Evolutionary conservation across 2,329 filamentous ascomycete genomes (phyloP).

Genomic region (Geosmithia morbida): DNA sequence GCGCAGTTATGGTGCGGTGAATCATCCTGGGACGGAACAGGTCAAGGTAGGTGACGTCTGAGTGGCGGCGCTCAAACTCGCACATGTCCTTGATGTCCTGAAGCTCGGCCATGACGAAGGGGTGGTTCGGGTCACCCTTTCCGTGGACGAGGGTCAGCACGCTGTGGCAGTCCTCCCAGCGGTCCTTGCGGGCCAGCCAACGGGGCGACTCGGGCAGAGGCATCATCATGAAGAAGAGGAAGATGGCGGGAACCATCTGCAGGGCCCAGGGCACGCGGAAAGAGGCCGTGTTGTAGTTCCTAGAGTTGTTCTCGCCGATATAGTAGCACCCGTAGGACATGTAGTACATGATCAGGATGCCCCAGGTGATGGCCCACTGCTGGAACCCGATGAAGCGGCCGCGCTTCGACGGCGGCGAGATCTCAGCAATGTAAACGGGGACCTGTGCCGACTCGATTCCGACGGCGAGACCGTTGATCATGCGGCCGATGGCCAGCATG

Average conservation of each 20-base stretch:
- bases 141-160: conserved; percentile 46
- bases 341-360: conserved; percentile 56
- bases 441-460: conserved; percentile 54
- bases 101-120: conserved; percentile 54
- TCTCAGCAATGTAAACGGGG: conserved; percentile 56
- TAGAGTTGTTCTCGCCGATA: conserved; percentile 23
- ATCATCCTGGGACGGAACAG: conserved; percentile 56
- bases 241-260: conserved; percentile 46
- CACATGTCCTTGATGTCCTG: conserved; percentile 60
- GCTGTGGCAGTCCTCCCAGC: conserved; percentile 41
- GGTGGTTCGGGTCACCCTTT: conserved; percentile 47
- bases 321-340: conserved; percentile 50
- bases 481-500: conserved; percentile 37
- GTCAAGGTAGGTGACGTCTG: conserved; percentile 56
- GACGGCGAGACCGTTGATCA: conserved; percentile 53
- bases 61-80: conserved; percentile 57
- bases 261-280: conserved; percentile 53
- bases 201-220: conserved; percentile 47
- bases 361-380: conserved; percentile 59
- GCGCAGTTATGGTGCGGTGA: conserved; percentile 34
- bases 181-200: conserved; percentile 49
- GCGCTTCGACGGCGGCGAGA: conserved; percentile 38
- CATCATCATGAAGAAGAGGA: conserved; percentile 43
- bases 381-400: conserved; percentile 57
- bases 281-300: conserved; percentile 29